These are phyloP conservation scores for Ambrosia trifida DNA, from an alignment of 129 eudicot genomes.

Conservation along the genomic window DNA sequence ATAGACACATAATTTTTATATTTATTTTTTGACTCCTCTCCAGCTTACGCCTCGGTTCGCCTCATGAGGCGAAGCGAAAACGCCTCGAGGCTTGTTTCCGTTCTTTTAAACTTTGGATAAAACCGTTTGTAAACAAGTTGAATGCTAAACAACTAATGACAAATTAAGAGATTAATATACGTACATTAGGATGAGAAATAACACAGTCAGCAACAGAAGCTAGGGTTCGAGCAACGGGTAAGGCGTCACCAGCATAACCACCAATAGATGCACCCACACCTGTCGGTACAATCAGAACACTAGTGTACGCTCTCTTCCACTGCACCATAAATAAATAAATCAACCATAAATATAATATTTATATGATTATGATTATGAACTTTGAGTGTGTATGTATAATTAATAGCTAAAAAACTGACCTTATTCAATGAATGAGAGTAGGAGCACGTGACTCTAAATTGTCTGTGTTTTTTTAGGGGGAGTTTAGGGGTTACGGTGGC, in stretches of 20 bases:
- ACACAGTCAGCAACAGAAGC: slow-evolving; percentile 92
- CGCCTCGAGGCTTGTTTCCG: no score
- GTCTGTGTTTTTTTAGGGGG: slow-evolving; percentile 14
- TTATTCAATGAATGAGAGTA: slow-evolving; percentile 34
- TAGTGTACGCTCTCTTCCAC: slow-evolving; percentile 74
- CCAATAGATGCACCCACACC: slow-evolving; percentile 97
- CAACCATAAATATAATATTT: not conserved
- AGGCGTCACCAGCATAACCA: slow-evolving; percentile 97
- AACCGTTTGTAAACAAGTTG: no score
- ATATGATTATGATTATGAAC: not conserved
- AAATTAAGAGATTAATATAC: not conserved
- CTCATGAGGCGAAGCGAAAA: no score
- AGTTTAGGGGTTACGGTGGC: no score
- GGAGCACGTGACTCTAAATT: slow-evolving; percentile 44
- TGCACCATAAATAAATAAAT: slow-evolving; percentile 36
- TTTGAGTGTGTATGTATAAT: not conserved
- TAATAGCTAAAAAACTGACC: slow-evolving; percentile 30
- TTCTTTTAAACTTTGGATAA: no score
- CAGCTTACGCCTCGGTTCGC: no score
- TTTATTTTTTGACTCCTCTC: no score
- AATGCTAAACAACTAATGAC: no score
- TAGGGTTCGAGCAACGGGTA: slow-evolving; percentile 93
- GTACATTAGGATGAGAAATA: slow-evolving; percentile 93
- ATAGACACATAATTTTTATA: no score
- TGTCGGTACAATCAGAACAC: slow-evolving; percentile 97